These are phyloP conservation scores for Lantana camara DNA, from an alignment of 257 asterid species.

Conservation along the genomic window DNA sequence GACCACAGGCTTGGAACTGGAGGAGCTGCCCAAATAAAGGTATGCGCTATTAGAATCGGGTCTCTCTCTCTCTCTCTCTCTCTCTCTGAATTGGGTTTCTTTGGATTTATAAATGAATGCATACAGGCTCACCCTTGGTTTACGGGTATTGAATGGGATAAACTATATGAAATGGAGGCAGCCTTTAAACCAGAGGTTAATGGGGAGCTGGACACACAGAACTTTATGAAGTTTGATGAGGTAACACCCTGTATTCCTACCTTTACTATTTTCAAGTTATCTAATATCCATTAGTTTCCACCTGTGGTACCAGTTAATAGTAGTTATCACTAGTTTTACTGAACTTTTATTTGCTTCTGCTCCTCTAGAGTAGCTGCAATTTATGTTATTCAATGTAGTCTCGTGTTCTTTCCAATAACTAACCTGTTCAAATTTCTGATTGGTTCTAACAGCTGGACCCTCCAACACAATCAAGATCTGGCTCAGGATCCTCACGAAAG, in stretches of 20 bases:
- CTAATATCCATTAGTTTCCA: neutral
- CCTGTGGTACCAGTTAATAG: conserved; percentile 4
- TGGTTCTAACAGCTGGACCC: conserved; percentile 55
- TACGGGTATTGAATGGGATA: conserved; percentile 80
- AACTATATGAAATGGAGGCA: conserved; percentile 93
- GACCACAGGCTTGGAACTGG: conserved; percentile 96
- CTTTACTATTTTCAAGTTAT: neutral
- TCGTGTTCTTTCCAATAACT: conserved; percentile 1
- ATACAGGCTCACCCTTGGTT: conserved; percentile 96
- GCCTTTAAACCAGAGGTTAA: conserved; percentile 91
- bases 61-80: neutral
- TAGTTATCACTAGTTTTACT: neutral
- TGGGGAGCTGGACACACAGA: conserved; percentile 95
- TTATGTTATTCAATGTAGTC: neutral
- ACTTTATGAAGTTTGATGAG: conserved; percentile 96
- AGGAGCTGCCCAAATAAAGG: conserved; percentile 89
- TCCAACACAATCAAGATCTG: conserved; percentile 68
- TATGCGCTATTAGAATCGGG: conserved; percentile 25
- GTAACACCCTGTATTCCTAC: conserved; percentile 46
- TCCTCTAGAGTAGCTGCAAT: conserved; percentile 1
- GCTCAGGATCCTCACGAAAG: conserved; percentile 90
- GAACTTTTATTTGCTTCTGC: conserved; percentile 1
- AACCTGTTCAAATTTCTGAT: conserved; percentile 33
- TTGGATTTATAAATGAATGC: conserved; percentile 19
- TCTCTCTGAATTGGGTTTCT: conserved; percentile 7